Base-by-base conservation (phyloP, 768 basidiomycete species). In the Tephrocybe sp. region DNA sequence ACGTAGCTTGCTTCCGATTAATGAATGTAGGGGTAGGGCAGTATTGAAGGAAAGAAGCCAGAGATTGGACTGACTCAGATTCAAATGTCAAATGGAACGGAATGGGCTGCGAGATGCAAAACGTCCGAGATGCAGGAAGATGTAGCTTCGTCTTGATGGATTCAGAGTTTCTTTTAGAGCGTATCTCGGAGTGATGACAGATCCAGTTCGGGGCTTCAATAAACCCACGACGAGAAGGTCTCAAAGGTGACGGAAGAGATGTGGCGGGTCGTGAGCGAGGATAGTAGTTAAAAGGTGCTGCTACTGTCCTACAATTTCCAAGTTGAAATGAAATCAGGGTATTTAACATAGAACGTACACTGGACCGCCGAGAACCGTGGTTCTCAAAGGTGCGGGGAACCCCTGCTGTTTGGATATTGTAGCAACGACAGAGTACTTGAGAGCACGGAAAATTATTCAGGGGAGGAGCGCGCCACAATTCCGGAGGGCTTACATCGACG, bases 81-180 rank as follows among this genome's bases (percentile, higher is more conserved):
- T 77, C 71, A 34, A 88, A 74, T 4, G 72, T 74, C 22, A 90
- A 53, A 61, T 86, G 75, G 65, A 88, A 89, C 1, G 87, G 87
- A 21, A 89, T 86, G 15, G 76, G 61, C 52, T 81, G 69, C 3
- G 69, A 63, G 55, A 84, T 68, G 59, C 74, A 79, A 62, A 84
- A 84, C 40, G 79, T 75, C 43, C 82, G 73, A 12, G 81, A 78
- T 1, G 77, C 65, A 2, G 86, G 86, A 16, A 88, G 58, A 57
- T 82, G 82, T 11, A 73, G 52, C 50, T 71, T 74, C 0, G 65
- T 56, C 5, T 46, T 53, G 37, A 84, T 72, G 38, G 78, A 68
- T 27, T 72, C 74, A 2, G 64, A 64, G 10, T 49, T 55, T n/a
- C 57, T 56, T 44, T 68, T 79, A 39, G 76, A 67, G 24, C 52